A percentile compares a stretch with the other conserved stretches of the same genome.
phyloP scores from a whole-genome alignment of 1,139 yeast species.

The Pichia sp. region DNA sequence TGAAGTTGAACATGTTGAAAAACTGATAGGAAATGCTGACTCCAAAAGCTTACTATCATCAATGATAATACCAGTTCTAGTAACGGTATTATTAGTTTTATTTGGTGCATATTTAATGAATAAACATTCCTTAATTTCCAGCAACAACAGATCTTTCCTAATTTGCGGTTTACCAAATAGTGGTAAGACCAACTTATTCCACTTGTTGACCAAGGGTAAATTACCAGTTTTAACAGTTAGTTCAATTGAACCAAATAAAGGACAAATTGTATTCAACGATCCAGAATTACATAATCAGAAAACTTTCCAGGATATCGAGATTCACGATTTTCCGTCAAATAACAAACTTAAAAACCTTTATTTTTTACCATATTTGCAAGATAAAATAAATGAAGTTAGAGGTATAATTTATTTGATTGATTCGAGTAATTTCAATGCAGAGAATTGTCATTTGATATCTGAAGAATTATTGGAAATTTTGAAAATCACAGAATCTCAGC shows the following conservation, averaged over 20 bases:
- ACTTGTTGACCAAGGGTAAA: conserved; percentile 24
- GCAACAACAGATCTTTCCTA: conserved; percentile 41
- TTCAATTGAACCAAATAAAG: conserved; percentile 36
- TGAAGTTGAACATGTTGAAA: conserved; percentile 3
- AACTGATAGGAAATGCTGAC: not conserved
- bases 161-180: conserved; percentile 64
- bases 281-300: conserved; percentile 20
- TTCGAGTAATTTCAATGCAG: conserved; percentile 40
- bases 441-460: conserved; percentile 39
- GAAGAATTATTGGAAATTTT: conserved; percentile 48
- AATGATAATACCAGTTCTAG: conserved; percentile 13
- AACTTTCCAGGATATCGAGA: conserved; percentile 28
- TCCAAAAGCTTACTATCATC: not conserved
- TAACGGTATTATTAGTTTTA: conserved; percentile 17
- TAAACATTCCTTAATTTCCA: conserved; percentile 23
- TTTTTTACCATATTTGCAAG: conserved; percentile 31
- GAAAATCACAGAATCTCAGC: conserved; percentile 47
- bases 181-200: conserved; percentile 71
- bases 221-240: conserved; percentile 32
- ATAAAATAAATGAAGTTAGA: conserved; percentile 37
- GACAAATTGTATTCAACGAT: conserved; percentile 23
- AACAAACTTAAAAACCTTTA: conserved; percentile 51
- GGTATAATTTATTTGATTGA: conserved; percentile 72
- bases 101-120: conserved; percentile 18
- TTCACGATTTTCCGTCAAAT: conserved; percentile 86